phyloP scores from a whole-genome alignment of 148 eudicot genomes.

The Bassia scoparia region DNA sequence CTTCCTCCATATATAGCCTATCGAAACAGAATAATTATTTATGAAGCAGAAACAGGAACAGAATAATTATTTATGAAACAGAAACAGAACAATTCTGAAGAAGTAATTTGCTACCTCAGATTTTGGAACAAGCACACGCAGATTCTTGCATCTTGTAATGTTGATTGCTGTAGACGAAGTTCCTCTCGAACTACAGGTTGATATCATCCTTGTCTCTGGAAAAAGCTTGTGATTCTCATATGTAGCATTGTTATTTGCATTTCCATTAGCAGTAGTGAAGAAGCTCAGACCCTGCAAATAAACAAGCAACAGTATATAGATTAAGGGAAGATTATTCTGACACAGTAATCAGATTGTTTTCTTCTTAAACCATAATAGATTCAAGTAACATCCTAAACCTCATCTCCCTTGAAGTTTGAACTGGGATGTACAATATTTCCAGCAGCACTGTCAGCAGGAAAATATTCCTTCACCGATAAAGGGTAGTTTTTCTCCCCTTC shows the following conservation, averaged over 20 bases:
- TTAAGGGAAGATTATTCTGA: background rate
- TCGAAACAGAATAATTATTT: background rate
- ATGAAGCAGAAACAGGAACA: background rate
- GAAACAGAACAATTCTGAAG: background rate
- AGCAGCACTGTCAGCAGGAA: background rate
- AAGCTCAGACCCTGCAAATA: background rate
- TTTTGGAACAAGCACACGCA: background rate
- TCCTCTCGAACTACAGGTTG: background rate
- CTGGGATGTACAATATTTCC: background rate
- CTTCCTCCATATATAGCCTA: background rate
- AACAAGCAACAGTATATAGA: background rate
- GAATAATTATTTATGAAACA: too few species aligned
- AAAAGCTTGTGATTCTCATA: background rate
- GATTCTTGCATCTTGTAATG: background rate
- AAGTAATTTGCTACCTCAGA: background rate
- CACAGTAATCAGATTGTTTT: background rate
- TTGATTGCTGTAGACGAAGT: background rate
- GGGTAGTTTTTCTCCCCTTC: constrained; percentile 17
- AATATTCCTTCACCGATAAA: background rate
- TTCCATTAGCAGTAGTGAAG: background rate
- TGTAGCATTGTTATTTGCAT: background rate
- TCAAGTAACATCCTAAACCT: background rate
- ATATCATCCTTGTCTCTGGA: background rate
- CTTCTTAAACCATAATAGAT: too few species aligned
- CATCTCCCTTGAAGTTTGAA: background rate